Evolutionary conservation across 306 rosid genomes (phyloP).

Genomic region (Cucumis hystrix): DNA sequence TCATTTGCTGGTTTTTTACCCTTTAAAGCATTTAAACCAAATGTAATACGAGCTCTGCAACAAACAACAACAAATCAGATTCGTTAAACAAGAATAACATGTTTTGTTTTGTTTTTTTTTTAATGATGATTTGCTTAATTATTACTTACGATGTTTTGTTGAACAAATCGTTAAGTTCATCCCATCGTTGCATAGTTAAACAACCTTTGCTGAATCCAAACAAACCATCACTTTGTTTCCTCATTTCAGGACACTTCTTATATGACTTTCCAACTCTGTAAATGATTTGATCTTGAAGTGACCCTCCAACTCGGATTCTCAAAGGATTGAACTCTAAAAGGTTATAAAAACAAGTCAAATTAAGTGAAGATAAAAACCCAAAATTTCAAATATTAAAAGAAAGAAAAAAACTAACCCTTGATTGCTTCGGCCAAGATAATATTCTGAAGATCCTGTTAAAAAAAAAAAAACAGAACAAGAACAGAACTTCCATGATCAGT

Average conservation of each 20-base stretch:
- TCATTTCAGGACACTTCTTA: slow-evolving; percentile 11
- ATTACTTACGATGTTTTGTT: slow-evolving; percentile 16
- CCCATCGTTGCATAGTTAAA: slow-evolving; percentile 36
- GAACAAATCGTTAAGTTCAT: slow-evolving; percentile 23
- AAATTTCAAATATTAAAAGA: not conserved
- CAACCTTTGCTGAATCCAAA: slow-evolving; percentile 49
- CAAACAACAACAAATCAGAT: not conserved
- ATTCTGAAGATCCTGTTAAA: slow-evolving; percentile 41
- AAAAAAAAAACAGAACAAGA: not conserved
- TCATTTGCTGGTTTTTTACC: slow-evolving; percentile 25
- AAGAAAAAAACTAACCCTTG: slow-evolving; percentile 21
- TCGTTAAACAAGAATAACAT: not conserved
- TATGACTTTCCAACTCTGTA: slow-evolving; percentile 30
- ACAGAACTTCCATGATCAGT: not conserved
- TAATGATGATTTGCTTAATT: not conserved
- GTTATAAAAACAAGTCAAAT: not conserved
- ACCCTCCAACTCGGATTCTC: slow-evolving; percentile 67
- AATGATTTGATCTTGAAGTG: slow-evolving; percentile 39
- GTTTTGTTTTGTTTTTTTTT: not conserved
- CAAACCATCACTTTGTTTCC: slow-evolving; percentile 12
- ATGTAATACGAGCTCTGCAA: slow-evolving; percentile 36
- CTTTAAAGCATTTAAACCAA: slow-evolving; percentile 40
- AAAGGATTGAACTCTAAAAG: slow-evolving; percentile 19
- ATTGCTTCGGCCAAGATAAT: slow-evolving; percentile 32
- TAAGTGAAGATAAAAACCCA: not conserved